Conservation (phyloP, 2,329 filamentous ascomycete genomes). For the Knoxdaviesia capensis region DNA sequence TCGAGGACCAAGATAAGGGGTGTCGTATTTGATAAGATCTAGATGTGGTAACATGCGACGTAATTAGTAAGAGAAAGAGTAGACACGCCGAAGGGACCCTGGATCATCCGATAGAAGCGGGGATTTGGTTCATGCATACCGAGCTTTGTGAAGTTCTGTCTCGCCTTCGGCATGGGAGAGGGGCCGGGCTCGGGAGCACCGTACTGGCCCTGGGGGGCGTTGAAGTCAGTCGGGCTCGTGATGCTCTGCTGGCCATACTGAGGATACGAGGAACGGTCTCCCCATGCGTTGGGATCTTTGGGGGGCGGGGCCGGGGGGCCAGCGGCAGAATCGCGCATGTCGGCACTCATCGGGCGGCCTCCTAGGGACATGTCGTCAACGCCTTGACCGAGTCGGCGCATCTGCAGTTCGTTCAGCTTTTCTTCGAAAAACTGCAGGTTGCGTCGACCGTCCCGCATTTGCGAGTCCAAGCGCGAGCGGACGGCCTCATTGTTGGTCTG, state of each 20-base stretch:
- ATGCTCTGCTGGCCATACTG: constrained; percentile 28
- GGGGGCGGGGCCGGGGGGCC: constrained; percentile 47
- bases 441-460: constrained; percentile 80
- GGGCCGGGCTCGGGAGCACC: constrained; percentile 43
- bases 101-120: not conserved
- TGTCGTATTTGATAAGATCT: constrained; percentile 99
- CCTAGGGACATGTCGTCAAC: constrained; percentile 45
- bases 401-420: constrained; percentile 69
- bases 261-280: constrained; percentile 39
- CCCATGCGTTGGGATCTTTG: constrained; percentile 38
- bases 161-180: constrained; percentile 46
- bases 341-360: constrained; percentile 23
- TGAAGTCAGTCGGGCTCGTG: constrained; percentile 48
- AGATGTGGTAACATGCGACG: not conserved
- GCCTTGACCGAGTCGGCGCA: constrained; percentile 52
- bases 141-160: constrained; percentile 89
- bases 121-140: constrained; percentile 34
- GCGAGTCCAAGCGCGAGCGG: constrained; percentile 73
- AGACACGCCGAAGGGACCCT: not conserved
- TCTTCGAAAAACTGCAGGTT: constrained; percentile 95
- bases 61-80: constrained; percentile 1
- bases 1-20: constrained; percentile 79
- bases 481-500: constrained; percentile 89
- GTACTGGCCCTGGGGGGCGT: constrained; percentile 67
- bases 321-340: constrained; percentile 20